phyloP scores from a whole-genome alignment of 2,329 filamentous ascomycete genomes.

The Stachybotrys chartarum region DNA sequence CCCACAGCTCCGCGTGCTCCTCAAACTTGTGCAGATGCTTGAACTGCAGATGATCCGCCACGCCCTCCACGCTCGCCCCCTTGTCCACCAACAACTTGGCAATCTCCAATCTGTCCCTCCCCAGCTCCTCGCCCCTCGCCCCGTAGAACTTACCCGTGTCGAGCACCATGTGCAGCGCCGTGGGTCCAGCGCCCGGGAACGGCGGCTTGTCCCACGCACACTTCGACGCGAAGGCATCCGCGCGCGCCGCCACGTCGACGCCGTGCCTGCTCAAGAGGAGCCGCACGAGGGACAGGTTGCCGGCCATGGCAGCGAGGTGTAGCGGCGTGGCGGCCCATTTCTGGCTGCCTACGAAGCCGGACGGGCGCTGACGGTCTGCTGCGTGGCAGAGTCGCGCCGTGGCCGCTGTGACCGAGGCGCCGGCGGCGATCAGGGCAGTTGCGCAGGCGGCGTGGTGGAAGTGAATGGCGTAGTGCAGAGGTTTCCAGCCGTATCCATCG shows the following conservation, averaged over 20 bases:
- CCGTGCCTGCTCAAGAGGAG: neutral
- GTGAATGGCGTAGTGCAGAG: neutral
- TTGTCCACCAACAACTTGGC: neutral
- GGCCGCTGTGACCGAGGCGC: neutral
- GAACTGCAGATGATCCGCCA: neutral
- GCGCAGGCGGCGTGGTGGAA: neutral
- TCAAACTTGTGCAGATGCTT: neutral
- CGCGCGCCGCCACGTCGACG: neutral
- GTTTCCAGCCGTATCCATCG: neutral
- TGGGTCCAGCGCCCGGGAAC: neutral
- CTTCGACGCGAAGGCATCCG: neutral
- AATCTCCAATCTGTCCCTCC: neutral
- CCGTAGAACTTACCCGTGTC: neutral
- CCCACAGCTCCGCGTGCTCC: neutral
- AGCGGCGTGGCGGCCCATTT: neutral
- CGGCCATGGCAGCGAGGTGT: neutral
- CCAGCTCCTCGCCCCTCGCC: neutral
- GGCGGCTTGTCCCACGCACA: neutral
- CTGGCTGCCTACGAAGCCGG: neutral
- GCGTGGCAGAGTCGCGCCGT: neutral
- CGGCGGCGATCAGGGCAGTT: neutral
- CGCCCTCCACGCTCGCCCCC: slow-evolving; percentile 22
- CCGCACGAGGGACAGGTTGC: neutral
- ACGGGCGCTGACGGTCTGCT: neutral
- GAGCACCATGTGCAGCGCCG: slow-evolving; percentile 17